phyloP scores from a whole-genome alignment of 1,284 basidiomycete genomes.

The Inonotus obliquus region DNA sequence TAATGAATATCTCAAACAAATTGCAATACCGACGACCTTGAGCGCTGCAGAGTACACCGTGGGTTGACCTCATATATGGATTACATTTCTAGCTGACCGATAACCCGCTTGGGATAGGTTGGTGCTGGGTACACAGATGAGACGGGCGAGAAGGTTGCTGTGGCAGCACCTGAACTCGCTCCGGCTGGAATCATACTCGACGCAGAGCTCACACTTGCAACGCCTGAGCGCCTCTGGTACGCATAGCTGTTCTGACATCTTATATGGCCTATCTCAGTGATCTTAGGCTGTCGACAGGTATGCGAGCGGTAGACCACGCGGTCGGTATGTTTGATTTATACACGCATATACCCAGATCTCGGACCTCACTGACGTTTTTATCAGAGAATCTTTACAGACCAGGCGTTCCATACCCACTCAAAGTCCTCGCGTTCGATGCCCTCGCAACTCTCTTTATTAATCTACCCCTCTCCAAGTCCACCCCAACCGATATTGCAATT shows the following conservation, averaged over 20 bases:
- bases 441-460: conserved; percentile 71
- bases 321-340: conserved; percentile 38
- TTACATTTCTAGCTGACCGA: neutral
- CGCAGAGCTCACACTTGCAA: conserved; percentile 67
- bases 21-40: conserved; percentile 79
- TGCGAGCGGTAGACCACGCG: conserved; percentile 76
- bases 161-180: conserved; percentile 49
- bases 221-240: conserved; percentile 73
- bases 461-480: conserved; percentile 58
- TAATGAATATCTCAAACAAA: conserved; percentile 43
- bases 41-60: conserved; percentile 77
- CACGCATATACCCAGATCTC: neutral
- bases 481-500: conserved; percentile 51
- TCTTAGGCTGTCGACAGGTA: conserved; percentile 69
- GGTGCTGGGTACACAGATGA: conserved; percentile 76
- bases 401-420: conserved; percentile 51
- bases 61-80: conserved; percentile 19
- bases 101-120: conserved; percentile 29
- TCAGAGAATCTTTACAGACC: conserved; percentile 68
- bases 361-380: neutral
- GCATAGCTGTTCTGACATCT: conserved; percentile 18
- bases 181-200: conserved; percentile 76
- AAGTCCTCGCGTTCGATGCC: conserved; percentile 61
- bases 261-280: neutral
- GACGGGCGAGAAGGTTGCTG: conserved; percentile 58